Evolutionary conservation across 306 rosid genomes (phyloP).

Genomic region (Ziziphus jujuba): DNA sequence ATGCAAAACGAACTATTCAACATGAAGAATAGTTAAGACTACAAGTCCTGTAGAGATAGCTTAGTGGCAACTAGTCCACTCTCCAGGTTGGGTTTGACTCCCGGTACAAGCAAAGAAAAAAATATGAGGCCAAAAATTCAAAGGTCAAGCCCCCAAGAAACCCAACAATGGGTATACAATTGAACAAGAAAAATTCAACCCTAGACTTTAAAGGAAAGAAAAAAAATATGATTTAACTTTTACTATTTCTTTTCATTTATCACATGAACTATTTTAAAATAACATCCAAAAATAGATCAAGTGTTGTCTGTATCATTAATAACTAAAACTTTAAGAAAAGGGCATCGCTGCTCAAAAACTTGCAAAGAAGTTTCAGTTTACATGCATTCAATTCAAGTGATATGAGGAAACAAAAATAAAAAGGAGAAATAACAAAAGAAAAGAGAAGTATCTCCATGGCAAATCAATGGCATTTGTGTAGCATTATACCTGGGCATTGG

Average conservation of each 20-base stretch:
- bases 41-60: no score
- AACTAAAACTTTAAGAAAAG: not conserved
- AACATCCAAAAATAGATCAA: no score
- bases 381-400: not conserved
- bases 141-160: no score
- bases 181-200: not conserved
- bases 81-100: no score
- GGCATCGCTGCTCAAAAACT: not conserved
- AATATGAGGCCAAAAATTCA: no score
- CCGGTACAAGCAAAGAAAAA: no score
- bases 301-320: not conserved
- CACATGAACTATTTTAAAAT: no score
- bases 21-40: not conserved
- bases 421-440: not conserved
- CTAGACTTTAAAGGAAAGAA: no score
- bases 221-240: no score
- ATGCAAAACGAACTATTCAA: not conserved
- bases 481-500: slow-evolving; percentile 64
- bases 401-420: not conserved
- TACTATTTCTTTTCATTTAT: no score
- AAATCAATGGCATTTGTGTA: slow-evolving; percentile 5
- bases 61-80: no score
- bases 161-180: not conserved
- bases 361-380: not conserved
- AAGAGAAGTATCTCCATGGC: not conserved